Evolutionary conservation across 345 rosid genomes (phyloP).

Genomic region (Luvunga scandens): DNA sequence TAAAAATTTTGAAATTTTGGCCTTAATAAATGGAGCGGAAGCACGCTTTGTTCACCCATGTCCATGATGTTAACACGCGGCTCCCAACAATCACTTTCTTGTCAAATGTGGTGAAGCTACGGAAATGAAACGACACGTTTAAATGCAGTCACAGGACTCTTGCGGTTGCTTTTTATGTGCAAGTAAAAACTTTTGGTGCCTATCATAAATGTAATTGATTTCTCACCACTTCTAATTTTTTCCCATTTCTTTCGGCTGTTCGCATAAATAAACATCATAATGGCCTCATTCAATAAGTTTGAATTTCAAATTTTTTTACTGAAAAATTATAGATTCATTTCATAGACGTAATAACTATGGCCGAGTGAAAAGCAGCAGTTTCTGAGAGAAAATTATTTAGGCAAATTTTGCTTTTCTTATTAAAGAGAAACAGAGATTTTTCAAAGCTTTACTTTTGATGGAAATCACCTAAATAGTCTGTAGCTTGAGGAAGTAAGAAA

Average conservation of each 20-base stretch:
- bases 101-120: neutral
- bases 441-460: too few relatives aligned
- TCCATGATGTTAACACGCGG: neutral
- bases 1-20: too few relatives aligned
- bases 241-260: neutral
- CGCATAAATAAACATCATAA: neutral
- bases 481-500: too few relatives aligned
- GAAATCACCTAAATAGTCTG: too few relatives aligned
- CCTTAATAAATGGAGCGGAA: neutral
- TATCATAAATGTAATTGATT: slow-evolving; percentile 31
- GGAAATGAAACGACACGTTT: neutral
- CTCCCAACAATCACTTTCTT: neutral
- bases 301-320: slow-evolving; percentile 4
- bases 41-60: neutral
- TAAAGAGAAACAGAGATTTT: too few relatives aligned
- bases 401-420: too few relatives aligned
- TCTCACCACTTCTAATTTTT: neutral
- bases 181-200: slow-evolving; percentile 22
- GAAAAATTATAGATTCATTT: neutral
- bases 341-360: too few relatives aligned
- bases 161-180: neutral
- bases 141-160: slow-evolving; percentile 47
- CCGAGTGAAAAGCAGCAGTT: too few relatives aligned
- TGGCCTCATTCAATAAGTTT: neutral
- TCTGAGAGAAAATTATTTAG: too few relatives aligned